Conservation (phyloP, 768 basidiomycete genomes). For the Auriscalpium orientale region DNA sequence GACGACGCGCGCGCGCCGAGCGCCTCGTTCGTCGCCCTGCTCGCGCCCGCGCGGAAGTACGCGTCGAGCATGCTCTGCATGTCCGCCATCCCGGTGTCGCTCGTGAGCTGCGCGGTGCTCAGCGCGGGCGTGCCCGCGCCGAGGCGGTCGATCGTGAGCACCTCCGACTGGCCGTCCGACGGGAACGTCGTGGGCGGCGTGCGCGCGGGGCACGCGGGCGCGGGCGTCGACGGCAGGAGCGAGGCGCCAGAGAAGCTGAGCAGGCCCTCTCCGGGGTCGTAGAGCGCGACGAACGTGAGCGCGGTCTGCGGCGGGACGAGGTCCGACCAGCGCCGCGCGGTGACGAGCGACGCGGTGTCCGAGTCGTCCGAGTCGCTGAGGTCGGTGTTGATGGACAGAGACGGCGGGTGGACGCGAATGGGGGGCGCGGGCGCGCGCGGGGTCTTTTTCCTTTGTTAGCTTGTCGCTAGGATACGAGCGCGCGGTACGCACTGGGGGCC, state of each 20-base stretch:
- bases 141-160: slow-evolving; percentile 22
- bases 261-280: slow-evolving; percentile 51
- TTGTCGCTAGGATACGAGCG: no score
- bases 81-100: slow-evolving; percentile 5
- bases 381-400: background rate
- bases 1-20: slow-evolving; percentile 12
- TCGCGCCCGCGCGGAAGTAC: slow-evolving; percentile 11
- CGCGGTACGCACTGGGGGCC: no score
- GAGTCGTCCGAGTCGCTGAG: background rate
- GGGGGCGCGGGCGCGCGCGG: background rate
- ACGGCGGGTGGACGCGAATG: background rate
- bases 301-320: slow-evolving; percentile 48
- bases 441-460: background rate
- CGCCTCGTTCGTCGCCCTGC: background rate
- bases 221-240: slow-evolving; percentile 27
- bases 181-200: slow-evolving; percentile 1
- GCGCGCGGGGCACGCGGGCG: background rate
- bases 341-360: background rate
- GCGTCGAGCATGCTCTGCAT: slow-evolving; percentile 15
- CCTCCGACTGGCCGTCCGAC: slow-evolving; percentile 18
- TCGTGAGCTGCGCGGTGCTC: slow-evolving; percentile 9
- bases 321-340: slow-evolving; percentile 43
- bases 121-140: slow-evolving; percentile 8
- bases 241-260: slow-evolving; percentile 48
- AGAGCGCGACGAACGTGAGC: slow-evolving; percentile 52